Evolutionary conservation across 2,329 filamentous ascomycete species (phyloP), one percentile per base, ranked within the genome.

Genomic region (Exophiala aquamarina): DNA sequence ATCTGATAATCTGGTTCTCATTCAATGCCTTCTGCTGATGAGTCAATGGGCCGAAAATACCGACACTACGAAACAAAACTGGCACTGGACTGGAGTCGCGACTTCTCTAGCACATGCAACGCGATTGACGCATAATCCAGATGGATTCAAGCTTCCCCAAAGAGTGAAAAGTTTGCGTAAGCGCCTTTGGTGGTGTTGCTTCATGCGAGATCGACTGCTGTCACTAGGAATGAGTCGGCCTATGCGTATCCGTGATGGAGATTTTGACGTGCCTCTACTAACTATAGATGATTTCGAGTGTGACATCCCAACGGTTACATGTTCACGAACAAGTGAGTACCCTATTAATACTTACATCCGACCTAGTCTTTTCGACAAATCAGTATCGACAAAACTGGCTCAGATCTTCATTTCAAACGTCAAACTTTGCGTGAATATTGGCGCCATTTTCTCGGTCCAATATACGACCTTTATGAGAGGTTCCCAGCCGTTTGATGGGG

Each of bases 21-120:
- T 95, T 13, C 91, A 96, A 68, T 86, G 88, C 3, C 75, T 96
- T 19, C 75, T 96, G 14, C 77, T 95, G 49, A 89, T 96, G 86
- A 95, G 90, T 3, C 95, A 94, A 66, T 96, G 92, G 86, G 96
- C 95, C 66, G 91, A 95, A 69, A 95, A 89, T 6, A 90, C 90
- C 0, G 89, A 95, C 68, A 91, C 95, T 65, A 89, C 95, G 65
- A 96, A 96, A 67, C 91, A 96, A 66, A 95, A 90, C 37, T 95
- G 92, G 87, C 90, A 96, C 64, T 96, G 91, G 91, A 82, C 90
- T 8, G 92, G 91, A n/a, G 89, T 95, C 31, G 91, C 90, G 33
- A 87, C 95, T 50, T 95, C 90, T 10, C 74, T 95, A 35, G 90
- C 89, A 42, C 89, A 95, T 67, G 95, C 90, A 8, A 95, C 96